Conservation (phyloP, 805 yeast species). For the Saccharomyces jurei region DNA sequence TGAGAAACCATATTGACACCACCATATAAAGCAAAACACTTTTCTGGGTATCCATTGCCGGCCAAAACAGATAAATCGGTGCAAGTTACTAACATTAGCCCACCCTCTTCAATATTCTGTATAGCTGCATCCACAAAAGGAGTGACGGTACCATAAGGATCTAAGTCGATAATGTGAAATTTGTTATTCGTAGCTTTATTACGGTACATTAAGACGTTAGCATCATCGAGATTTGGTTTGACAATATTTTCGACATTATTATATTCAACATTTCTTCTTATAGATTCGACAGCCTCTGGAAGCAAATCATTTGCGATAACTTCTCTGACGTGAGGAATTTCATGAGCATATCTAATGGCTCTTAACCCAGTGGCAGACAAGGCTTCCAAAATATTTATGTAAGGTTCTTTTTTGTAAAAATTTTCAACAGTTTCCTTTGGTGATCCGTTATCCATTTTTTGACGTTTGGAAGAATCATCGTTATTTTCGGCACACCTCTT, state of each 20-base stretch:
- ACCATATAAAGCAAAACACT: conserved; percentile 90
- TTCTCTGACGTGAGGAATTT: conserved; percentile 64
- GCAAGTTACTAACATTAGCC: conserved; percentile 82
- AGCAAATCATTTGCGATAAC: conserved; percentile 87
- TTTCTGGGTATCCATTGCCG: conserved; percentile 93
- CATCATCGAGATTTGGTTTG: conserved; percentile 73
- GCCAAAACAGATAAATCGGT: conserved; percentile 95
- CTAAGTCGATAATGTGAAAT: conserved; percentile 86
- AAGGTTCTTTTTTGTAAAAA: conserved; percentile 30
- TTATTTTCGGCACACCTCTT: conserved; percentile 4
- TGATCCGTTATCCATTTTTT: conserved; percentile 27
- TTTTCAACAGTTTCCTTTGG: conserved; percentile 5
- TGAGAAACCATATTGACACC: conserved; percentile 74
- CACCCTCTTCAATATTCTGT: conserved; percentile 76
- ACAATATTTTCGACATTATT: conserved; percentile 56
- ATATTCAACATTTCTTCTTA: conserved; percentile 59
- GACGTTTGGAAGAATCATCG: conserved; percentile 12
- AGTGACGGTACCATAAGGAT: conserved; percentile 96
- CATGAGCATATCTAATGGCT: conserved; percentile 88
- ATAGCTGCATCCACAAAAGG: conserved; percentile 92
- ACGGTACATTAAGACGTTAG: conserved; percentile 71
- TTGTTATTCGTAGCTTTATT: conserved; percentile 34
- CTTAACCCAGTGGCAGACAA: conserved; percentile 91
- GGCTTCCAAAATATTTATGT: conserved; percentile 74
- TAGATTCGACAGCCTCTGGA: conserved; percentile 76